These are phyloP conservation scores for Mucor velutinosus DNA, from an alignment of 371 early-diverging fungal genomes.

Conservation along the genomic window DNA sequence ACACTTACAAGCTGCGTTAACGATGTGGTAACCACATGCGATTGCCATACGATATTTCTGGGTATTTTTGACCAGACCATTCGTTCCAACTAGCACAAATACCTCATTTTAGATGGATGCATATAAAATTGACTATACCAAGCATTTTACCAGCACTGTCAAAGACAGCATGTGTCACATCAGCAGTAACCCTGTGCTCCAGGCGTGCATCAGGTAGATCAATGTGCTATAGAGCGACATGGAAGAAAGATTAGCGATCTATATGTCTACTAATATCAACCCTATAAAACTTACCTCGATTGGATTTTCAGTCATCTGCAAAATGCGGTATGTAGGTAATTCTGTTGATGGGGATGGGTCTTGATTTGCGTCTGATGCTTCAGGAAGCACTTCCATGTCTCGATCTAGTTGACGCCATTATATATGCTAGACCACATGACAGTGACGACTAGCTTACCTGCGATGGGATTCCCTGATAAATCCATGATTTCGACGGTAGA, in stretches of 20 bases:
- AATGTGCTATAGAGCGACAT: slow-evolving; percentile 1
- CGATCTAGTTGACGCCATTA: background rate
- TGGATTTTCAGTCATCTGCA: background rate
- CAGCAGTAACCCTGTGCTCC: background rate
- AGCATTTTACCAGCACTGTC: background rate
- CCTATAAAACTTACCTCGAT: background rate
- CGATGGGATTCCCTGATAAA: background rate
- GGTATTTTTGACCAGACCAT: background rate
- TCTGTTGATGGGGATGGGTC: no score
- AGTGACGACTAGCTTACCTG: no score
- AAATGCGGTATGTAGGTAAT: background rate
- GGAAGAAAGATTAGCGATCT: background rate
- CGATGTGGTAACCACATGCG: slow-evolving; percentile 18
- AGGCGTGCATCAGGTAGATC: background rate
- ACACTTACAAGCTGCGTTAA: slow-evolving; percentile 13
- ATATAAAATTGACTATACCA: background rate
- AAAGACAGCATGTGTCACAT: background rate
- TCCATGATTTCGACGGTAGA: background rate
- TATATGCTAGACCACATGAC: no score
- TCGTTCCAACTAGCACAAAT: background rate
- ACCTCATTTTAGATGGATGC: background rate
- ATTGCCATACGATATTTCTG: slow-evolving; percentile 12
- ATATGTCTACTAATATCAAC: no score
- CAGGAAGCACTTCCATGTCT: background rate
- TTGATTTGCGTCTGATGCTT: no score